Conservation (phyloP, 2,329 filamentous ascomycete genomes). For the Stachybotrys elegans region DNA sequence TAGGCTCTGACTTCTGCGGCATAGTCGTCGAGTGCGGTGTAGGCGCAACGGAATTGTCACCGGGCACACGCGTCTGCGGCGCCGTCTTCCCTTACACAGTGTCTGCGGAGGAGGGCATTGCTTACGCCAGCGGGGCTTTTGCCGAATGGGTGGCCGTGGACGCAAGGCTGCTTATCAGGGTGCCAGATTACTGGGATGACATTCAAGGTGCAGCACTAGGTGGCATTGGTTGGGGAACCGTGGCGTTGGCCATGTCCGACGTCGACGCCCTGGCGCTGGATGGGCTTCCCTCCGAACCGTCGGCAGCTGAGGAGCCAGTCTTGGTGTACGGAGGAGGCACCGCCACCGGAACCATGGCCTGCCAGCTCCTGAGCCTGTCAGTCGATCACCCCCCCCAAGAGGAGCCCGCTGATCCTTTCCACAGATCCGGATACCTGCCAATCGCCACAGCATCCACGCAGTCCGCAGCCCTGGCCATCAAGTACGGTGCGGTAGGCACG, state of each 20-base stretch:
- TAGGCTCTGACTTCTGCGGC: conserved; percentile 21
- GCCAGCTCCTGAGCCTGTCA: conserved; percentile 19
- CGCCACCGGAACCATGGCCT: conserved; percentile 21
- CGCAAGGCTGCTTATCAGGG: conserved; percentile 7
- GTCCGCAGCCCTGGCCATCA: conserved; percentile 10
- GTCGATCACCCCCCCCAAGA: no score
- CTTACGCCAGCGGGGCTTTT: no score
- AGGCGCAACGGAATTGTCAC: not conserved
- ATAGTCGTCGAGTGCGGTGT: conserved; percentile 8
- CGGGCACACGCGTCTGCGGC: conserved; percentile 7
- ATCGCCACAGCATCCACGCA: conserved; percentile 12
- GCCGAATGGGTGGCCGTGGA: conserved; percentile 5
- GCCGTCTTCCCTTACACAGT: conserved; percentile 9
- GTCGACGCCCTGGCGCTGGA: conserved; percentile 6
- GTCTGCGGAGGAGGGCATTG: not conserved
- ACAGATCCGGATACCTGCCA: conserved; percentile 11
- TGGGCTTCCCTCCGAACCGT: conserved; percentile 6
- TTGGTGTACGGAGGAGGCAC: conserved; percentile 23
- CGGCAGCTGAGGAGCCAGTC: conserved; percentile 11
- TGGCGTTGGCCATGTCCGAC: conserved; percentile 10
- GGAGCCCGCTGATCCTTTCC: no score
- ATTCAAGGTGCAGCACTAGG: conserved; percentile 17
- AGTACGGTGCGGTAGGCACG: conserved; percentile 15
- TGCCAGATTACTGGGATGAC: conserved; percentile 15
- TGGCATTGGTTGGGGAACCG: conserved; percentile 17